A percentile compares a stretch with the other conserved stretches of the same genome.
phyloP scores from a whole-genome alignment of 306 rosid species.

The Rubus parviflorus region DNA sequence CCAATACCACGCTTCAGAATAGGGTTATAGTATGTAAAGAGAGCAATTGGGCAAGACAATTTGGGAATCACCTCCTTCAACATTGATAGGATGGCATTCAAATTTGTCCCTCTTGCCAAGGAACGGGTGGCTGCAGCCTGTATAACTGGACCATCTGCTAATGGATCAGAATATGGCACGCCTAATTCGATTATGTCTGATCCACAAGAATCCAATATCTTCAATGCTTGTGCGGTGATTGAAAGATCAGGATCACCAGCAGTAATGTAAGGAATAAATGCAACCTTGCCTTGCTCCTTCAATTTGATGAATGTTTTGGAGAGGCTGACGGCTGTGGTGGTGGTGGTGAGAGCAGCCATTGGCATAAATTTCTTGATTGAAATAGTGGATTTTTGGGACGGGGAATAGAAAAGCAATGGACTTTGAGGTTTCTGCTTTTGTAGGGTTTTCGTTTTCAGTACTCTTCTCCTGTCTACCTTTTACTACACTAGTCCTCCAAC shows the following conservation, averaged over 20 bases:
- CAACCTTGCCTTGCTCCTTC: slow-evolving; percentile 74
- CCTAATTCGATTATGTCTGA: slow-evolving; percentile 95
- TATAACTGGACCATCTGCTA: slow-evolving; percentile 98
- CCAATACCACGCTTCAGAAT: slow-evolving; percentile 81
- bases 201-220: slow-evolving; percentile 78
- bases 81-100: slow-evolving; percentile 69
- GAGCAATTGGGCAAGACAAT: slow-evolving; percentile 78
- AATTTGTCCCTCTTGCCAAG: slow-evolving; percentile 76
- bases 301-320: slow-evolving; percentile 68
- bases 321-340: slow-evolving; percentile 53
- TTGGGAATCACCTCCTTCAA: slow-evolving; percentile 92
- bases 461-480: no score
- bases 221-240: slow-evolving; percentile 85
- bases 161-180: slow-evolving; percentile 91
- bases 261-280: slow-evolving; percentile 83
- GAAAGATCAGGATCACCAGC: slow-evolving; percentile 97
- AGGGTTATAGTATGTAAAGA: slow-evolving; percentile 87
- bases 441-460: no score
- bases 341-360: slow-evolving; percentile 56
- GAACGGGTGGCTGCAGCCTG: slow-evolving; percentile 99
- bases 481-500: no score
- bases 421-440: no score
- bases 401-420: slow-evolving; percentile 29
- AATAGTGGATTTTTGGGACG: slow-evolving; percentile 27
- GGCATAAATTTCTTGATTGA: slow-evolving; percentile 42